Conservation (phyloP, 768 basidiomycete genomes). For the Rubroboletus satanas region DNA sequence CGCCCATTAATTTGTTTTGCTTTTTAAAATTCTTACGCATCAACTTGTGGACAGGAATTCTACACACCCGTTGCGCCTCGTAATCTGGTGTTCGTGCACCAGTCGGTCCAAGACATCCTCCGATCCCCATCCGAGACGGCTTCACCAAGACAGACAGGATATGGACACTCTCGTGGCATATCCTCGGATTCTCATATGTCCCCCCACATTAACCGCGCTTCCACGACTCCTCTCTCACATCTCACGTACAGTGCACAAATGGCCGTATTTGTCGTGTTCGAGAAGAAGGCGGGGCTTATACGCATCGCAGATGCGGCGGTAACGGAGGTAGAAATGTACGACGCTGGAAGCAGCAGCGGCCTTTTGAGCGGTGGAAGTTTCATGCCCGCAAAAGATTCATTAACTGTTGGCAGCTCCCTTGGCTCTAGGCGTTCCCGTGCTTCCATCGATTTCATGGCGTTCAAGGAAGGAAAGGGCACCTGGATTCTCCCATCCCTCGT, state of each 20-base stretch:
- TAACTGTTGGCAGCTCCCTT: slow-evolving; percentile 23
- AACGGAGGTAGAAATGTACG: slow-evolving; percentile 67
- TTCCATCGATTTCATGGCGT: slow-evolving; percentile 42
- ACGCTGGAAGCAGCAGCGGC: slow-evolving; percentile 19
- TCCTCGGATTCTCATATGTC: slow-evolving; percentile 39
- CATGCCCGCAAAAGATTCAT: slow-evolving; percentile 20
- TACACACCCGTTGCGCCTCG: slow-evolving; percentile 72
- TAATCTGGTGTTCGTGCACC: slow-evolving; percentile 66
- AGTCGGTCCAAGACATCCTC: slow-evolving; percentile 52
- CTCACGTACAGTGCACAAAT: slow-evolving; percentile 65
- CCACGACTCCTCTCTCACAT: slow-evolving; percentile 30
- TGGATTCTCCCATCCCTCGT: slow-evolving; percentile 28
- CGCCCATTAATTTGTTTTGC: background rate
- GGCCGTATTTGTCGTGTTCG: slow-evolving; percentile 78
- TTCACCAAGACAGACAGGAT: slow-evolving; percentile 20
- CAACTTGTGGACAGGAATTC: slow-evolving; percentile 57
- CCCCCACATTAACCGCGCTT: slow-evolving; percentile 22
- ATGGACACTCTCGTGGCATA: slow-evolving; percentile 41
- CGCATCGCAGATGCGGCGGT: slow-evolving; percentile 78
- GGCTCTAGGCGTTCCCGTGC: slow-evolving; percentile 36
- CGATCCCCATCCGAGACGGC: slow-evolving; percentile 43
- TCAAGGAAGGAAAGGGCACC: slow-evolving; percentile 32
- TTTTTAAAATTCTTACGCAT: slow-evolving; percentile 1
- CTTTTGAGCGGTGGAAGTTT: slow-evolving; percentile 20
- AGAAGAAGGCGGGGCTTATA: slow-evolving; percentile 85